These are phyloP conservation scores for Rhizophagus clarus DNA, from an alignment of 192 early-diverging fungal species.

Conservation along the genomic window DNA sequence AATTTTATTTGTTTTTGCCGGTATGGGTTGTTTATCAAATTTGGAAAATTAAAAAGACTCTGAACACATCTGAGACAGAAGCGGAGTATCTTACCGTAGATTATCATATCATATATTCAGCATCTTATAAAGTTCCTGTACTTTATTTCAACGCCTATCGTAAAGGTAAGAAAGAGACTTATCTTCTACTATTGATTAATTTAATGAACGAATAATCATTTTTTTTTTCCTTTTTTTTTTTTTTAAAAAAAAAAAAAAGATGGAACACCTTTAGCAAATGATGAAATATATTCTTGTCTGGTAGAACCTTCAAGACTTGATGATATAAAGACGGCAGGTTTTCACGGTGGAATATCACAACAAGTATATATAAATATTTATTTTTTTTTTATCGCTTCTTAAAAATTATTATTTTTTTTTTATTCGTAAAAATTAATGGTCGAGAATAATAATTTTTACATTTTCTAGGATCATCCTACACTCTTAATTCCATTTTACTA, in stretches of 20 bases:
- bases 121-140: constrained; percentile 61
- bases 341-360: constrained; percentile 46
- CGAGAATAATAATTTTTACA: neutral
- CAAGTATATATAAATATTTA: constrained; percentile 25
- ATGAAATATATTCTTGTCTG: constrained; percentile 48
- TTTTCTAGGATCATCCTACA: constrained; percentile 57
- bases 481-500: constrained; percentile 56
- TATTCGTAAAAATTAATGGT: neutral
- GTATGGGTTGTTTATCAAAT: neutral
- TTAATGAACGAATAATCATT: neutral
- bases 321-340: constrained; percentile 36
- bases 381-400: neutral
- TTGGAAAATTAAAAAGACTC: neutral
- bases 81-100: constrained; percentile 40
- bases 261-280: constrained; percentile 39
- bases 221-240: neutral
- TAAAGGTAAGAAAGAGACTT: constrained; percentile 35
- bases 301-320: constrained; percentile 37
- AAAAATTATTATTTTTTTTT: neutral
- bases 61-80: neutral
- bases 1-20: neutral
- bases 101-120: constrained; percentile 63
- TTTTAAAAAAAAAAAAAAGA: no score
- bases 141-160: constrained; percentile 61
- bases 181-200: constrained; percentile 1